These are phyloP conservation scores for Kalmanozyma brasiliensis DNA, from an alignment of 1,284 basidiomycete species.

Conservation along the genomic window DNA sequence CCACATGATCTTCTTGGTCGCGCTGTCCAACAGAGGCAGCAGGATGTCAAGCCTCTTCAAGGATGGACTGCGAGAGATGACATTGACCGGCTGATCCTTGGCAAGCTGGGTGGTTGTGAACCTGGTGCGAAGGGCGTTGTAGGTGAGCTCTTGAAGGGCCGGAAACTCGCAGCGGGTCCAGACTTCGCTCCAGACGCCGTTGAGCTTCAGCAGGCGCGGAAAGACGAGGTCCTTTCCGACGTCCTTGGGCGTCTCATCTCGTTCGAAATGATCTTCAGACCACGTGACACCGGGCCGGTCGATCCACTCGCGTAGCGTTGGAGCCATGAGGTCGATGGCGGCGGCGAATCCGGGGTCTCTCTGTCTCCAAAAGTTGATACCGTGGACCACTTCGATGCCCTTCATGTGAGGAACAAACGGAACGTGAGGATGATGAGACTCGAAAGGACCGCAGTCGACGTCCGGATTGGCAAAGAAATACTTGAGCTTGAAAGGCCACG, in stretches of 20 bases:
- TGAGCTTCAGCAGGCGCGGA: slow-evolving; percentile 2
- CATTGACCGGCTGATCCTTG: neutral
- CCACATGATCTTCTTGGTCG: neutral
- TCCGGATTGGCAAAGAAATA: slow-evolving; percentile 1
- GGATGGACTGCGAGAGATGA: neutral
- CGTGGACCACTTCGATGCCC: slow-evolving; percentile 1
- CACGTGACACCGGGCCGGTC: neutral
- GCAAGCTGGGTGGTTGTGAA: neutral
- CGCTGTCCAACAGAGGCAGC: too few relatives aligned
- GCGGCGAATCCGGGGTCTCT: neutral
- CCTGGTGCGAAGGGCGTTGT: neutral
- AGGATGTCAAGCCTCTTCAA: slow-evolving; percentile 6
- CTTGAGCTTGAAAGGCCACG: slow-evolving; percentile 3
- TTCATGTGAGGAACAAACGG: slow-evolving; percentile 2
- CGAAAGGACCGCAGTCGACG: neutral
- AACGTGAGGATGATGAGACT: too few relatives aligned
- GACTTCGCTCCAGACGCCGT: neutral
- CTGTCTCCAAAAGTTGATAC: neutral
- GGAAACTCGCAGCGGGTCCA: neutral
- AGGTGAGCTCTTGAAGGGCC: slow-evolving; percentile 1
- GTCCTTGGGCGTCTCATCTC: neutral
- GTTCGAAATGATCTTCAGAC: neutral
- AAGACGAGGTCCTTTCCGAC: neutral
- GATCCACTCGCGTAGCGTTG: slow-evolving; percentile 7
- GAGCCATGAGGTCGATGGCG: slow-evolving; percentile 1